These are phyloP conservation scores for Trifolium dubium DNA, from an alignment of 306 rosid species.

Conservation along the genomic window DNA sequence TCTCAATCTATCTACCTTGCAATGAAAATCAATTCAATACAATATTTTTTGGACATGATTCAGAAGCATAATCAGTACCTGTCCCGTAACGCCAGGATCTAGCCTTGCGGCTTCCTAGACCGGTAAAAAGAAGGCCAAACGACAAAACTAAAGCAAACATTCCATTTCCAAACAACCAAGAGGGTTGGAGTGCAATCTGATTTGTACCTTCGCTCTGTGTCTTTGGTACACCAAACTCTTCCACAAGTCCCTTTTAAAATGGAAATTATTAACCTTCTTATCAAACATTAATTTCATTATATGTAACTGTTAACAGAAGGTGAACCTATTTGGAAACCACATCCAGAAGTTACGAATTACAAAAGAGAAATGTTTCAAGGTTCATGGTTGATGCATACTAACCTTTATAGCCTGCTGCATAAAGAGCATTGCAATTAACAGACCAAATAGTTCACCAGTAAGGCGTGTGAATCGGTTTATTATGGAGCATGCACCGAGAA, in stretches of 20 bases:
- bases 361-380: conserved; percentile 5
- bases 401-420: conserved; percentile 98
- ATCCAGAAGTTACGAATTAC: conserved; percentile 18
- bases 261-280: conserved; percentile 31
- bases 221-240: conserved; percentile 76
- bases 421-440: conserved; percentile 91
- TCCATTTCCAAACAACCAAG: conserved; percentile 97
- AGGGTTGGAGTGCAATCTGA: conserved; percentile 62
- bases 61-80: conserved; percentile 53
- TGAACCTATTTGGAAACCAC: conserved; percentile 13
- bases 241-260: conserved; percentile 83
- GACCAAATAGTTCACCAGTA: conserved; percentile 96
- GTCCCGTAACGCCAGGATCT: conserved; percentile 97
- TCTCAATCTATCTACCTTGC: conserved; percentile 2
- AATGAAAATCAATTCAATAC: conserved; percentile 10
- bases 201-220: conserved; percentile 58
- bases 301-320: conserved; percentile 21
- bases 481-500: conserved; percentile 91
- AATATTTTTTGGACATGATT: conserved; percentile 9
- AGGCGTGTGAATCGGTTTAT: conserved; percentile 93
- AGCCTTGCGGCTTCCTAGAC: conserved; percentile 87
- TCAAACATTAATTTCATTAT: conserved; percentile 27
- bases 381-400: conserved; percentile 41
- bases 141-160: conserved; percentile 95
- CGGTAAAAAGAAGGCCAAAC: conserved; percentile 87